Evolutionary conservation across 345 rosid genomes (phyloP), one percentile per base, ranked within the genome.

Genomic region (Eutrema yunnanense): DNA sequence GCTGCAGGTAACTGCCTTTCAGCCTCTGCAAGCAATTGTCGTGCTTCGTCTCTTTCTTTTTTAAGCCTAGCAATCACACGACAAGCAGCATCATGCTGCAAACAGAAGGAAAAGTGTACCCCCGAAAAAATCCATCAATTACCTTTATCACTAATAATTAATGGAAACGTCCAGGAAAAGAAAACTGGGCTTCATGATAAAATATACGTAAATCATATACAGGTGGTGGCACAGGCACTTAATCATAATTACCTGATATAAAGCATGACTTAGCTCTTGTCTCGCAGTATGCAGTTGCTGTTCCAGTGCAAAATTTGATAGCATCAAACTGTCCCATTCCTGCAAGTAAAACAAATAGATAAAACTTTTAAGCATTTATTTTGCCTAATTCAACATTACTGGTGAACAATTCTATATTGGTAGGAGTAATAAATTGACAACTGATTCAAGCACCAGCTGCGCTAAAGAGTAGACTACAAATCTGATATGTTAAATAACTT

Each of bases 71-170:
- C 97, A 85, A 96, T 96, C 71, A 96, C 99, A 43, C 98, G 98
- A 82, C 99, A 96, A 65, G 99, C 98, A 76, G 99, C 97, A 85
- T 96, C 99, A 78, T 87, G 99, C 99, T 96, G 85, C 73, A 62
- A 73, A 50, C 6, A 51, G 65, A 19, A 77, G 43, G 30, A 56
- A 57, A 50, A 22, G 34, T 14, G 57, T 42, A 44, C 40, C 78
- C 76, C 22, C 49, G 54, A 38, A 74, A 58, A 52, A 40, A 38
- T 30, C 55, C 61, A 77, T 58, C 50, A 66, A 43, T 40, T 36
- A 73, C 37, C 53, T 30, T 30, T 16, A 36, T 49, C 16, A 22
- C 11, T 9, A 73, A 26, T 9, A 70, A 40, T 11, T 33, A 51
- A 34, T 14, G 41, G 27, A 55, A 49, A 44, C 12, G 46, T 40